A percentile compares a stretch with the other conserved stretches of the same genome.
Conservation (phyloP, 2,329 filamentous ascomycete species). For the Bipolaris gigantea region DNA sequence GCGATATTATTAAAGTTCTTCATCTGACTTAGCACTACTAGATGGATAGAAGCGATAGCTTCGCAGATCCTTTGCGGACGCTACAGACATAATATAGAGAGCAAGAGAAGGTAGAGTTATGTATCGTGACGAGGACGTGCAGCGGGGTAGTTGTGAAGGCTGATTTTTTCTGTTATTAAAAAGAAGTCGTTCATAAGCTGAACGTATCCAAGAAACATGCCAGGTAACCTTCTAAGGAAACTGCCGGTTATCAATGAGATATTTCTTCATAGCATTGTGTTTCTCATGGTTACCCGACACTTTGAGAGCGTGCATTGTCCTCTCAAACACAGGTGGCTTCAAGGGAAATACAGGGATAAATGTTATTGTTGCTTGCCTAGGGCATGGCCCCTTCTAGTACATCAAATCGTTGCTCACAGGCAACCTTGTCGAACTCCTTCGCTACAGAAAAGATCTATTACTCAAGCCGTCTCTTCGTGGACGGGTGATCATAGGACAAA, state of each 20-base stretch:
- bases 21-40: too few species aligned
- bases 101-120: too few species aligned
- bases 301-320: too few species aligned
- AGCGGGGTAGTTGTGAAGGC: too few species aligned
- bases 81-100: too few species aligned
- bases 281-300: not conserved
- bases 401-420: constrained; percentile 12
- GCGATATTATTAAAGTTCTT: too few species aligned
- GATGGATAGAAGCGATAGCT: too few species aligned
- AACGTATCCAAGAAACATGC: not conserved
- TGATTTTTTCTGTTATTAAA: too few species aligned
- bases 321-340: not conserved
- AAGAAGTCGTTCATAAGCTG: too few species aligned
- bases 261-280: too few species aligned
- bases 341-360: not conserved
- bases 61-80: too few species aligned
- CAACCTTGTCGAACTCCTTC: constrained; percentile 15
- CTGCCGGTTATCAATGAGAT: not conserved
- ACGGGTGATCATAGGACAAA: constrained; percentile 29
- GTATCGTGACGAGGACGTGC: too few species aligned
- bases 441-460: constrained; percentile 18
- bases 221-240: not conserved
- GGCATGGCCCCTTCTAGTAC: constrained; percentile 7
- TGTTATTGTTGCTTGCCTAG: constrained; percentile 8
- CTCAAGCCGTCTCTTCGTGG: constrained; percentile 22